phyloP scores from a whole-genome alignment of 345 rosid genomes.

The Lenwebbia sp. region DNA sequence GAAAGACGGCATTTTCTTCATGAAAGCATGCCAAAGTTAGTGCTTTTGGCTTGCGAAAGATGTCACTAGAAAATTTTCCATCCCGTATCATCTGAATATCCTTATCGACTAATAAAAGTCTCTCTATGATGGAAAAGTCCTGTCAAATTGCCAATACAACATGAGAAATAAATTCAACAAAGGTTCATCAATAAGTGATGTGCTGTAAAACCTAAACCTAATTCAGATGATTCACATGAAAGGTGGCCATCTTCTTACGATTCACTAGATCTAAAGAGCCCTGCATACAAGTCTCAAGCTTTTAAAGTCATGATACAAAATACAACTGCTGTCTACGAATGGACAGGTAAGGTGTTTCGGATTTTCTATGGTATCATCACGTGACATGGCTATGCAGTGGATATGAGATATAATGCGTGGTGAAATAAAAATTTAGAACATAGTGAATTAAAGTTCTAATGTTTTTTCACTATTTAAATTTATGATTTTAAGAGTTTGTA shows the following conservation, averaged over 20 bases:
- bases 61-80: too few species aligned
- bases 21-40: too few species aligned
- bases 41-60: too few species aligned
- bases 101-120: too few species aligned
- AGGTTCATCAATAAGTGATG: too few species aligned
- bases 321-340: neutral
- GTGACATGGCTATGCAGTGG: neutral
- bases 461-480: neutral
- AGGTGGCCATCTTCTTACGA: accelerated
- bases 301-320: neutral
- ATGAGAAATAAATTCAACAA: too few species aligned
- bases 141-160: too few species aligned
- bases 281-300: neutral
- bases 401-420: neutral
- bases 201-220: constrained; percentile 17
- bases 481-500: neutral
- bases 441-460: neutral
- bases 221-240: neutral
- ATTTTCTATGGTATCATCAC: neutral
- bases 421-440: neutral
- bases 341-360: neutral
- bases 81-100: too few species aligned
- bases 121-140: too few species aligned
- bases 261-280: constrained; percentile 2
- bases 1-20: too few species aligned